These are phyloP conservation scores for Hygrophila difformis DNA, from an alignment of 257 asterid species.

Conservation along the genomic window DNA sequence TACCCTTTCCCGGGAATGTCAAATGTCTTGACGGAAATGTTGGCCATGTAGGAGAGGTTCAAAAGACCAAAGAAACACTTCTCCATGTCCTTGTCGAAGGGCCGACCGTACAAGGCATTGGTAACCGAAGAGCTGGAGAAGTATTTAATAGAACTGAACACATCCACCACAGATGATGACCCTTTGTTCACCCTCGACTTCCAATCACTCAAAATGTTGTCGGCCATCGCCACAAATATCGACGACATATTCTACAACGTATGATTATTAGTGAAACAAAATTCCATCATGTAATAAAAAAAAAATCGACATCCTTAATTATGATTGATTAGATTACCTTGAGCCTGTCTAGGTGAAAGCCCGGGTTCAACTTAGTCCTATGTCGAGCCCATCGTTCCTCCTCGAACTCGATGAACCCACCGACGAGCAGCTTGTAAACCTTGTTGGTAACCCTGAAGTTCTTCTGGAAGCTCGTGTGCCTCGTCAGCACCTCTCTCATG, in stretches of 20 bases:
- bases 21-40: slow-evolving; percentile 21
- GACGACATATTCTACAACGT: slow-evolving; percentile 22
- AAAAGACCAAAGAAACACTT: slow-evolving; percentile 18
- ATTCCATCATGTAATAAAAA: neutral
- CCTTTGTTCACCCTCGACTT: slow-evolving; percentile 21
- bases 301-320: too few relatives aligned
- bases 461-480: slow-evolving; percentile 19
- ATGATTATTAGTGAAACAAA: neutral
- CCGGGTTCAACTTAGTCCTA: slow-evolving; percentile 23
- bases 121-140: slow-evolving; percentile 26
- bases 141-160: slow-evolving; percentile 18
- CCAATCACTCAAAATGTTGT: slow-evolving; percentile 19
- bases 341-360: slow-evolving; percentile 24
- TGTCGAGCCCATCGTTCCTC: slow-evolving; percentile 23
- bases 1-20: slow-evolving; percentile 25
- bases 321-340: too few relatives aligned
- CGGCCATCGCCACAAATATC: slow-evolving; percentile 10
- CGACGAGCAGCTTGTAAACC: slow-evolving; percentile 22
- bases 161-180: slow-evolving; percentile 25
- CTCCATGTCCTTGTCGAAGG: slow-evolving; percentile 16
- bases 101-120: slow-evolving; percentile 14
- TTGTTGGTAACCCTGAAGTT: slow-evolving; percentile 19
- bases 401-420: slow-evolving; percentile 23
- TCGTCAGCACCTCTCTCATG: slow-evolving; percentile 25
- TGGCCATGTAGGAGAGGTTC: slow-evolving; percentile 23